Conservation (phyloP, 768 basidiomycete species). For the Agaricus sinodeliciosus region DNA sequence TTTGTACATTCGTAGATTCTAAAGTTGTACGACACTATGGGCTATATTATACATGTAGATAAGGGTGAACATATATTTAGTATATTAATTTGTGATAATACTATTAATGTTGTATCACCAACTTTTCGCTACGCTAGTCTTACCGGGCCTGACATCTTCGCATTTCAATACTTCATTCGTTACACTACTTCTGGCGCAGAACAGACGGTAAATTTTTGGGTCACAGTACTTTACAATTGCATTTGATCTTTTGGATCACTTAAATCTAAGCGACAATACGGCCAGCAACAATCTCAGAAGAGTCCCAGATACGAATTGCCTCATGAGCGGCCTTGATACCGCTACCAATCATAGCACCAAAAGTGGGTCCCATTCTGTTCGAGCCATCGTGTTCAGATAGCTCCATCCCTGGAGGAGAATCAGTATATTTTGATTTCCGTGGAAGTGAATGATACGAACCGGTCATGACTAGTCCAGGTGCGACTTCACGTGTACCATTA, state of each 20-base stretch:
- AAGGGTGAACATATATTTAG: too few species aligned
- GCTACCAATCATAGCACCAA: constrained; percentile 75
- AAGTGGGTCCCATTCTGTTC: constrained; percentile 74
- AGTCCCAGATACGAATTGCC: constrained; percentile 46
- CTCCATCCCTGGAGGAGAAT: constrained; percentile 57
- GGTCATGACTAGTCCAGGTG: constrained; percentile 68
- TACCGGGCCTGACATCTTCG: too few species aligned
- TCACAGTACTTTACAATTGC: too few species aligned
- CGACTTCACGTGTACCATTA: constrained; percentile 69
- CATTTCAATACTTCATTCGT: too few species aligned
- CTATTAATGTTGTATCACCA: too few species aligned
- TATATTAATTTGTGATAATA: too few species aligned
- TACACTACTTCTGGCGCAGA: too few species aligned
- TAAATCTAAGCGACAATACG: constrained; percentile 38
- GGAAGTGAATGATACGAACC: constrained; percentile 32
- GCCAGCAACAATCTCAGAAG: constrained; percentile 44
- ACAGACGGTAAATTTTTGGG: too few species aligned
- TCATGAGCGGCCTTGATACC: constrained; percentile 69
- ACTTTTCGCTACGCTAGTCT: too few species aligned
- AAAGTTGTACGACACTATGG: too few species aligned
- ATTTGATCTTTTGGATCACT: background rate
- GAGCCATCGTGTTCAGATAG: constrained; percentile 75
- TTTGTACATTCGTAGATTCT: too few species aligned
- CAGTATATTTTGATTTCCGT: background rate
- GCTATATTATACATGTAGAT: too few species aligned